Base-by-base conservation (phyloP, 768 basidiomycete genomes). In the Termitomyces heimii region DNA sequence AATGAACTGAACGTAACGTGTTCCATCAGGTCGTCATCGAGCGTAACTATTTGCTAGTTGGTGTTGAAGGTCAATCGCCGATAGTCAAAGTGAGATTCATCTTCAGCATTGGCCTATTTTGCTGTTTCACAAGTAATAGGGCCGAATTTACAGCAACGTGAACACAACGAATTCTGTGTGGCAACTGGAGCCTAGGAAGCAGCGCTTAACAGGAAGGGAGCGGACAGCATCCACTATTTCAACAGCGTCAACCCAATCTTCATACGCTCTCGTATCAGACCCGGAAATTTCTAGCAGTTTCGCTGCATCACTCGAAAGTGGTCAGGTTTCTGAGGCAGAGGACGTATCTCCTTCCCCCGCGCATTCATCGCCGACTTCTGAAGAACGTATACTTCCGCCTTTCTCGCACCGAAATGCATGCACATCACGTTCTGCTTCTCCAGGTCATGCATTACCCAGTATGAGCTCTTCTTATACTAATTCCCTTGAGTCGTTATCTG, bases 261-360 rank as follows among this genome's bases (percentile, higher is more conserved):
- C 90, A 0, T 92, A 84, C 63, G 89, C 90, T 4, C 78, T 90
- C 55, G 77, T 92, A 9, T 91, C 90, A n/a, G 90, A 92, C 63
- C 84, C 83, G 2, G 90, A 92, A 62, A 86, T 92, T 52, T 89
- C 89, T 5, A 91, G 88, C 71, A 89, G 86, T 67, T 91, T 92
- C 62, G 88, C 88, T 1, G 89, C 88, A 6, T 92, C 89, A 29
- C 77, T 92, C 4, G 90, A 89, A 66, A 87, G 86, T 61, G 84
- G 76, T 14, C 84, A 83, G 28, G 78, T 79, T 12, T 91, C 90
- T 24, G 90, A 92, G 58, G 75, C 77, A 14, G 90, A 92, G 55
- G 89, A 91, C 59, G 67, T 73, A 40, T 74, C 74, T 12, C 66
- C 82, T 3, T 85, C 87, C 12, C 80, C 87, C 0, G 82, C 77